A percentile compares a stretch with the other conserved stretches of the same genome.
Evolutionary conservation across 2,329 filamentous ascomycete genomes (phyloP).

Genomic region (Exophiala xenobiotica): DNA sequence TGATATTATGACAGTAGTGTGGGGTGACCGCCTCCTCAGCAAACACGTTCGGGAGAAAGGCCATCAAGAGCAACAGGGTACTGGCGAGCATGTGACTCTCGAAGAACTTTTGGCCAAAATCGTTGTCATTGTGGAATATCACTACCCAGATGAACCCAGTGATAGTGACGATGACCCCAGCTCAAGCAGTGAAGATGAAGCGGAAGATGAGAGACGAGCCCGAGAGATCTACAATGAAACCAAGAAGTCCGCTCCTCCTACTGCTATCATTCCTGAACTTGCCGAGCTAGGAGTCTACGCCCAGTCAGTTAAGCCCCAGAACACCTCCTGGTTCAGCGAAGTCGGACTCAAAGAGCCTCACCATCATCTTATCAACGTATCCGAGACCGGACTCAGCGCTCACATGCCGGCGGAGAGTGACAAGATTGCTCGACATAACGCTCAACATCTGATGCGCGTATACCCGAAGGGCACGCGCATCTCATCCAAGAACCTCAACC

Average conservation of each 20-base stretch:
- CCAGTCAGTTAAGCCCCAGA: conserved; percentile 29
- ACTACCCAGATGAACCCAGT: conserved; percentile 22
- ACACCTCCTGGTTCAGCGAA: conserved; percentile 29
- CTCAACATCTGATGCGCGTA: conserved; percentile 29
- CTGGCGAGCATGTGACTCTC: conserved; percentile 26
- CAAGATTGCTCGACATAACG: conserved; percentile 27
- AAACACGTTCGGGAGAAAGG: conserved; percentile 27
- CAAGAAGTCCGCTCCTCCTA: conserved; percentile 18
- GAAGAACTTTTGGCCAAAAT: conserved; percentile 29
- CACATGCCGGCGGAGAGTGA: conserved; percentile 22
- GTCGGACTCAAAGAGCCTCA: conserved; percentile 24
- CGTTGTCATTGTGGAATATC: conserved; percentile 30
- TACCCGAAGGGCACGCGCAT: conserved; percentile 31
- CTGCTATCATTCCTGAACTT: conserved; percentile 28
- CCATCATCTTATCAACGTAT: conserved; percentile 29
- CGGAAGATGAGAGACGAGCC: conserved; percentile 18
- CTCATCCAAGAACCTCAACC: conserved; percentile 27
- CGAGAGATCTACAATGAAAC: conserved; percentile 26
- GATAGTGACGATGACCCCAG: conserved; percentile 8
- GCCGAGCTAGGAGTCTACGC: conserved; percentile 31
- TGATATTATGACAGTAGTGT: conserved; percentile 29
- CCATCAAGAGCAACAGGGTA: conserved; percentile 24
- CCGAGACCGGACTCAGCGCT: conserved; percentile 23
- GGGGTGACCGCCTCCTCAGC: conserved; percentile 27
- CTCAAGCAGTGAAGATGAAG: conserved; percentile 13